Conservation (phyloP, 2,329 filamentous ascomycete species). For the Acrodontium crateriforme region DNA sequence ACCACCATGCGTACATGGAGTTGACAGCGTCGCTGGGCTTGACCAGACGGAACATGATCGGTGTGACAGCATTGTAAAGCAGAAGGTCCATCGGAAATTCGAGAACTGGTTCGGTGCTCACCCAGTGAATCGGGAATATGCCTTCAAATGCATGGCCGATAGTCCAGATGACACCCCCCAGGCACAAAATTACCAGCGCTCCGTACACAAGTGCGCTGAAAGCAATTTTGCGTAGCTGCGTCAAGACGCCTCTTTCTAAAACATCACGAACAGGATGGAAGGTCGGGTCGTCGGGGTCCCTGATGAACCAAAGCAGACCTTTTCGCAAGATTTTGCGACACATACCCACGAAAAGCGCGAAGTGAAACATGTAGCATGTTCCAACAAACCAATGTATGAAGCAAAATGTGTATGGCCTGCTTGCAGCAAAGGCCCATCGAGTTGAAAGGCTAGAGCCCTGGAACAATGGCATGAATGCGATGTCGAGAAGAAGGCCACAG, state of each 20-base stretch:
- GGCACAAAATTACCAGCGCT: conserved; percentile 76
- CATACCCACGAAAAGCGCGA: conserved; percentile 96
- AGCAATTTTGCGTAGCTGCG: conserved; percentile 87
- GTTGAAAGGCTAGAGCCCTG: conserved; percentile 64
- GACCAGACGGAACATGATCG: conserved; percentile 68
- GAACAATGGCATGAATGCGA: conserved; percentile 80
- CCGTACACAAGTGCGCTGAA: conserved; percentile 96
- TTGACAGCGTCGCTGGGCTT: conserved; percentile 76
- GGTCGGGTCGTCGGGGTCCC: conserved; percentile 93
- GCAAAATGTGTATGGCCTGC: conserved; percentile 74
- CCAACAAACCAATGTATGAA: conserved; percentile 99
- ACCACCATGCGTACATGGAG: conserved; percentile 90
- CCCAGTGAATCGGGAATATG: conserved; percentile 85
- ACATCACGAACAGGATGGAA: conserved; percentile 97
- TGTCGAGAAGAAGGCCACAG: conserved; percentile 79
- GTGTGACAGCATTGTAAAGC: conserved; percentile 95
- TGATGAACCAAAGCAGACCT: conserved; percentile 93
- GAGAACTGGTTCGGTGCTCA: conserved; percentile 77
- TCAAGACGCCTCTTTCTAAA: conserved; percentile 79
- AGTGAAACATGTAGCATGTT: conserved; percentile 99
- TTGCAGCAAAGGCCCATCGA: conserved; percentile 61
- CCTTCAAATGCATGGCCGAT: conserved; percentile 52
- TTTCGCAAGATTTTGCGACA: conserved; percentile 94
- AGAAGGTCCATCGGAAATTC: conserved; percentile 90
- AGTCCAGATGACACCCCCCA: conserved; percentile 94